Conservation (phyloP, 768 basidiomycete species). For the Strobilomyces echinocephalus region DNA sequence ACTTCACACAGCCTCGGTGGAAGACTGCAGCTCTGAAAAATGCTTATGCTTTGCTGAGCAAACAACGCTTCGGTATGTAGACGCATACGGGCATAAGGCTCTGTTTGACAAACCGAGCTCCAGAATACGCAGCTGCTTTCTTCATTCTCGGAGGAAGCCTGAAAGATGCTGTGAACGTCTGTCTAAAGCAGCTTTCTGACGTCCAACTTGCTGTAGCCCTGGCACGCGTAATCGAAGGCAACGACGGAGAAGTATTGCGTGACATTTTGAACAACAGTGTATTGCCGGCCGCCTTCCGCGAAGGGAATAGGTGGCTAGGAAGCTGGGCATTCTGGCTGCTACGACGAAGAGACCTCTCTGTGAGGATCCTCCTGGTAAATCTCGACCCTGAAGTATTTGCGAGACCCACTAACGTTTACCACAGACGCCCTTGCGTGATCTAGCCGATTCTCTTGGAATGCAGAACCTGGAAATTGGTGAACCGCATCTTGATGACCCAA, state of each 20-base stretch:
- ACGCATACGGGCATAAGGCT: background rate
- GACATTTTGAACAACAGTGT: slow-evolving; percentile 70
- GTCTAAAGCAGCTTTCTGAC: slow-evolving; percentile 81
- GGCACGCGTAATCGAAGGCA: slow-evolving; percentile 78
- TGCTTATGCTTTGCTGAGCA: slow-evolving; percentile 86
- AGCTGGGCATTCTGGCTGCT: slow-evolving; percentile 97
- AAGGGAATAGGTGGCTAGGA: slow-evolving; percentile 89
- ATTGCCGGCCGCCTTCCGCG: slow-evolving; percentile 76
- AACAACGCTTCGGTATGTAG: slow-evolving; percentile 81
- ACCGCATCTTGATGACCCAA: slow-evolving; percentile 90
- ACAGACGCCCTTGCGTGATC: slow-evolving; percentile 74
- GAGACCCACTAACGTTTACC: background rate
- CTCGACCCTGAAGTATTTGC: background rate
- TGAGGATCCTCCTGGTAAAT: slow-evolving; percentile 83
- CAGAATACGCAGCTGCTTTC: slow-evolving; percentile 98
- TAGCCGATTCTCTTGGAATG: slow-evolving; percentile 55
- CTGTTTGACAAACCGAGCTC: slow-evolving; percentile 1
- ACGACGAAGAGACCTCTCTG: slow-evolving; percentile 81
- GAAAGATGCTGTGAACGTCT: slow-evolving; percentile 89
- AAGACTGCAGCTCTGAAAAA: slow-evolving; percentile 93
- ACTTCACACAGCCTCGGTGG: slow-evolving; percentile 83
- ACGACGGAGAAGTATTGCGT: slow-evolving; percentile 72
- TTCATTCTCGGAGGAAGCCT: slow-evolving; percentile 87
- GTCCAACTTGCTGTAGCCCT: slow-evolving; percentile 87
- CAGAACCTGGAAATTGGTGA: slow-evolving; percentile 65